Evolutionary conservation across 2,329 filamentous ascomycete genomes (phyloP), one percentile per base, ranked within the genome.

Genomic region (Phialophora verrucosa): DNA sequence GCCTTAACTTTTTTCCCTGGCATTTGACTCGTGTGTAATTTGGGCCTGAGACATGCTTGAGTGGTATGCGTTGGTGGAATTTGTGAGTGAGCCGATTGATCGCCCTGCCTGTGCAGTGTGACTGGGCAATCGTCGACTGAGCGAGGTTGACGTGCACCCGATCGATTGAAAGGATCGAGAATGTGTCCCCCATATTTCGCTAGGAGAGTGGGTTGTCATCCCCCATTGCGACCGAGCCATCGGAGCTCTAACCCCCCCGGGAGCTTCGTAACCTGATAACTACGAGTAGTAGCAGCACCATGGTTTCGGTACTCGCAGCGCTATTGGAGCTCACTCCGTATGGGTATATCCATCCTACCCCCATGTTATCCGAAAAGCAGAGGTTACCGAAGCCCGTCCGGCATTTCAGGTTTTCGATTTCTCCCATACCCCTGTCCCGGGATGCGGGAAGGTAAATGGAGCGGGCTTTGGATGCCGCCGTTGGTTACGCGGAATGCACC

Each of bases 11-110:
- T 51, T 61, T 54, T 44, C n/a, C n/a, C 49, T 54, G 59, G 42
- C 50, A 31, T 50, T 51, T 59, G 25, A 42, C 42, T 54, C 42
- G 56, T 49, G 57, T 27, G 50, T 27, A 32, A 35, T 61, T 57
- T 38, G 32, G 56, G 38, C 25, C 47, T 57, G 56, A 65, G 59
- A 65, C 66, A 68, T 47, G 49, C 59, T 51, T 51, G 23, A 29
- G 51, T 63, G 63, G 66, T 47, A 65, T 63, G 66, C 63, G 29
- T 59, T 49, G 56, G 12, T 59, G 20, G 32, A 20, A 61, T 55
- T n/a, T 49, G 59, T 54, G 59, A 67, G 59, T 49, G 59, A 67
- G 53, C 23, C 61, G 56, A 64, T 69, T 65, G 63, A 61, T 68
- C 49, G 66, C 66, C 66, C 63, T 65, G 47, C 27, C 44, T 50